These are phyloP conservation scores for Raphanus sativus DNA, from an alignment of 345 rosid species.

Conservation along the genomic window DNA sequence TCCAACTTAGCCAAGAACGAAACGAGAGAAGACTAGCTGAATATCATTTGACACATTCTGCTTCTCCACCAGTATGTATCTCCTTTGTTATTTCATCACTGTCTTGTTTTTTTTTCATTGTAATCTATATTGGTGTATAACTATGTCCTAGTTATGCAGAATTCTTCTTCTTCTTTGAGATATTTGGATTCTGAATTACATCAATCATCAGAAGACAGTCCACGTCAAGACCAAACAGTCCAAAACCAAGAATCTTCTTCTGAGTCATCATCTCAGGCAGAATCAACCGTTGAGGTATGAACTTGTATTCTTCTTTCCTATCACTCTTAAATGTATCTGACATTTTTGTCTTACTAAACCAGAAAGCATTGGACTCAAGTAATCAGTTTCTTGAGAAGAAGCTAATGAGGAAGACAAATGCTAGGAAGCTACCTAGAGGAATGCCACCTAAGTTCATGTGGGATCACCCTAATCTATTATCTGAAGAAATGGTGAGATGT, in stretches of 20 bases:
- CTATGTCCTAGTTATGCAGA: constrained; percentile 45
- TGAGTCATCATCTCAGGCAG: constrained; percentile 45
- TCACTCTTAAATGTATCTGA: too few relatives aligned
- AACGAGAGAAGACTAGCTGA: constrained; percentile 84
- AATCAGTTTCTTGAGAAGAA: constrained; percentile 35
- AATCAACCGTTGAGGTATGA: constrained; percentile 52
- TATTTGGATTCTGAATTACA: constrained; percentile 39
- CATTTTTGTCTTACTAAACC: constrained; percentile 27
- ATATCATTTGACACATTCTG: constrained; percentile 60
- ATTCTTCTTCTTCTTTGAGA: constrained; percentile 41
- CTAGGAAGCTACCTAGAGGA: constrained; percentile 51
- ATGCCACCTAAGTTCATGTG: constrained; percentile 63
- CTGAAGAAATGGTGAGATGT: constrained; percentile 89
- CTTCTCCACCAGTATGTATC: constrained; percentile 51
- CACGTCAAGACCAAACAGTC: constrained; percentile 34
- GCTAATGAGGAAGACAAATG: constrained; percentile 34
- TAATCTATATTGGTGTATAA: constrained; percentile 22
- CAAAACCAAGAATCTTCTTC: constrained; percentile 42
- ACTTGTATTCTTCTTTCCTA: too few relatives aligned
- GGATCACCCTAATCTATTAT: constrained; percentile 75
- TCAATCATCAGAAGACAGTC: constrained; percentile 41
- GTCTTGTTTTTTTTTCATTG: background rate
- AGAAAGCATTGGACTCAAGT: constrained; percentile 42
- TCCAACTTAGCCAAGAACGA: constrained; percentile 93
- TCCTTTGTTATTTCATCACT: background rate